phyloP scores from a whole-genome alignment of 2,329 filamentous ascomycete genomes.

The Diaporthe sp. region DNA sequence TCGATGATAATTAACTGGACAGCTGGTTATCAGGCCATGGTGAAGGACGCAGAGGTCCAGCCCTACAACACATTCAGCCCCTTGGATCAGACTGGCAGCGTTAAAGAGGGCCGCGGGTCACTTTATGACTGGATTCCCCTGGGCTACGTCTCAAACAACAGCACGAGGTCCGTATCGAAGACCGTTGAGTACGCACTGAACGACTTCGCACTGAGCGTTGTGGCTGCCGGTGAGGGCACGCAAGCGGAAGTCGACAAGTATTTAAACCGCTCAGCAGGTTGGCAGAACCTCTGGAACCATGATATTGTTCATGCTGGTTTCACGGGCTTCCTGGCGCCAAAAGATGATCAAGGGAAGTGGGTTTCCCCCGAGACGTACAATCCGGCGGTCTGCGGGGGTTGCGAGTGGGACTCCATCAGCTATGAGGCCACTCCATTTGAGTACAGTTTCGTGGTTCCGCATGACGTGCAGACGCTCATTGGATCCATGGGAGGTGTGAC shows the following conservation, averaged over 20 bases:
- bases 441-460: constrained; percentile 70
- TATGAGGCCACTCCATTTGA: constrained; percentile 64
- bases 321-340: constrained; percentile 70
- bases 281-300: constrained; percentile 72
- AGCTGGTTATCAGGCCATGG: constrained; percentile 77
- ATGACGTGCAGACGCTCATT: constrained; percentile 70
- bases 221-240: constrained; percentile 64
- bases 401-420: constrained; percentile 68
- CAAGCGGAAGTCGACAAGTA: constrained; percentile 65
- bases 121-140: constrained; percentile 70
- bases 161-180: constrained; percentile 63
- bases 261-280: constrained; percentile 67
- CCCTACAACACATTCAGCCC: constrained; percentile 77
- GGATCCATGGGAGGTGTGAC: constrained; percentile 63
- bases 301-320: constrained; percentile 61
- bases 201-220: constrained; percentile 69
- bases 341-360: constrained; percentile 63
- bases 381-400: constrained; percentile 65
- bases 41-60: constrained; percentile 80
- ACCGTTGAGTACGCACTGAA: constrained; percentile 72
- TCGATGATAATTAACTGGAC: constrained; percentile 71
- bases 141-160: constrained; percentile 68
- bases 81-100: constrained; percentile 65
- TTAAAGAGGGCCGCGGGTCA: constrained; percentile 76
- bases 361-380: constrained; percentile 56